Percentiles rank a stretch among this genome's conserved stretches.
These are phyloP conservation scores for Mycena rebaudengoi DNA, from an alignment of 768 basidiomycete genomes.

Conservation along the genomic window DNA sequence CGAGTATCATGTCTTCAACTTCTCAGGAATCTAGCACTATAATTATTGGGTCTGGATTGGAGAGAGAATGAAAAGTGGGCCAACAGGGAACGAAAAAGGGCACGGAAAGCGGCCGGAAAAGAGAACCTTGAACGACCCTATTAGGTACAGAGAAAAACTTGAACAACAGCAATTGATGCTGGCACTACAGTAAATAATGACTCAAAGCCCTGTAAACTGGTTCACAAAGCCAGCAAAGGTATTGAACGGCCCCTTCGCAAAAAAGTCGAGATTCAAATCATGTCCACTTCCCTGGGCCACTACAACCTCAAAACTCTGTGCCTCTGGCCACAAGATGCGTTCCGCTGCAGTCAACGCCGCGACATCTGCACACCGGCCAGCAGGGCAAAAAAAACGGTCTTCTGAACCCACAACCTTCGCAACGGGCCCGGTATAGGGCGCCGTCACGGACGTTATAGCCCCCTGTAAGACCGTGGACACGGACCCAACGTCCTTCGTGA, in stretches of 20 bases:
- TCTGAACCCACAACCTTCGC: no score
- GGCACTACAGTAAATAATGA: conserved; percentile 4
- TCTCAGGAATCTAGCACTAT: no score
- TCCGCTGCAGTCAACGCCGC: neutral
- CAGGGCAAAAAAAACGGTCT: neutral
- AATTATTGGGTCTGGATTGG: no score
- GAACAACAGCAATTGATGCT: neutral
- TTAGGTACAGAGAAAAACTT: neutral
- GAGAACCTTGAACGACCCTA: no score
- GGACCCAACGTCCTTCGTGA: neutral
- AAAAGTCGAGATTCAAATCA: no score
- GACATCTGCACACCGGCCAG: neutral
- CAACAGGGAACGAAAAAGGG: no score
- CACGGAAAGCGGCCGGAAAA: no score
- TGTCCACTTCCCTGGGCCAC: no score
- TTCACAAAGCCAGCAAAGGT: neutral
- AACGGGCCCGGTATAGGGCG: neutral
- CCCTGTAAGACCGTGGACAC: neutral
- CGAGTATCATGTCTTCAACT: no score
- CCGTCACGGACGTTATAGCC: neutral
- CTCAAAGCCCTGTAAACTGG: no score
- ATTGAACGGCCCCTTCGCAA: neutral
- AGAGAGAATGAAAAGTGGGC: no score
- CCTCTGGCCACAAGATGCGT: neutral
- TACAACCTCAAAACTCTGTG: neutral